Percentiles rank a stretch among this genome's conserved stretches.
These are phyloP conservation scores for Cercospora sp. DNA, from an alignment of 2,329 filamentous ascomycete species.

Conservation along the genomic window DNA sequence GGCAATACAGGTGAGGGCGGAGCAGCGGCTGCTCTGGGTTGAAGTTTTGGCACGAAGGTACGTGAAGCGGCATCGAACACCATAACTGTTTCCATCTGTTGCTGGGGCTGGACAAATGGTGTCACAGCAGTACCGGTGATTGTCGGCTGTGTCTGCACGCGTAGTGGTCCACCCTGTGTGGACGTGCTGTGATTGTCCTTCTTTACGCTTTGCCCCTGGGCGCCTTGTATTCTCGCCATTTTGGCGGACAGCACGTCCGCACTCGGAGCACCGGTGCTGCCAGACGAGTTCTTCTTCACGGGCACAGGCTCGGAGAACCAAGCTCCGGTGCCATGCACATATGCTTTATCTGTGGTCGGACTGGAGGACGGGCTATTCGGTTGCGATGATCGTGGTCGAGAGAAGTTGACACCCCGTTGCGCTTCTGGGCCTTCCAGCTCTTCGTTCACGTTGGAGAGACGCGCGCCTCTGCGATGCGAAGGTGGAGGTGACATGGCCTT, in stretches of 20 bases:
- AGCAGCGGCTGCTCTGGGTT: constrained; percentile 21
- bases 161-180: constrained; percentile 21
- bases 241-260: constrained; percentile 24
- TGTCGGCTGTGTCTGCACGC: constrained; percentile 12
- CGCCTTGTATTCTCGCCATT: constrained; percentile 26
- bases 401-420: constrained; percentile 54
- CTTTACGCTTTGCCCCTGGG: constrained; percentile 26
- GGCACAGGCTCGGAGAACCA: constrained; percentile 65
- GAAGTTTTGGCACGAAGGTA: constrained; percentile 33
- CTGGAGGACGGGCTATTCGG: constrained; percentile 31
- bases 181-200: constrained; percentile 20
- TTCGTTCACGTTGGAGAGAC: constrained; percentile 44
- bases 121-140: constrained; percentile 16
- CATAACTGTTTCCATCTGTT: constrained; percentile 34
- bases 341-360: constrained; percentile 27
- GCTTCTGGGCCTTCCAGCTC: constrained; percentile 47
- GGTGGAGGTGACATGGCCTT: constrained; percentile 25
- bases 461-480: constrained; percentile 30
- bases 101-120: constrained; percentile 14
- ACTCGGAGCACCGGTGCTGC: constrained; percentile 14
- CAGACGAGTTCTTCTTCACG: constrained; percentile 32
- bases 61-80: constrained; percentile 37
- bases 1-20: constrained; percentile 24
- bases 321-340: constrained; percentile 41
- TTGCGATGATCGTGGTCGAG: constrained; percentile 54